Evolutionary conservation across 306 rosid genomes (phyloP).

Genomic region (Leucaena leucocephala): DNA sequence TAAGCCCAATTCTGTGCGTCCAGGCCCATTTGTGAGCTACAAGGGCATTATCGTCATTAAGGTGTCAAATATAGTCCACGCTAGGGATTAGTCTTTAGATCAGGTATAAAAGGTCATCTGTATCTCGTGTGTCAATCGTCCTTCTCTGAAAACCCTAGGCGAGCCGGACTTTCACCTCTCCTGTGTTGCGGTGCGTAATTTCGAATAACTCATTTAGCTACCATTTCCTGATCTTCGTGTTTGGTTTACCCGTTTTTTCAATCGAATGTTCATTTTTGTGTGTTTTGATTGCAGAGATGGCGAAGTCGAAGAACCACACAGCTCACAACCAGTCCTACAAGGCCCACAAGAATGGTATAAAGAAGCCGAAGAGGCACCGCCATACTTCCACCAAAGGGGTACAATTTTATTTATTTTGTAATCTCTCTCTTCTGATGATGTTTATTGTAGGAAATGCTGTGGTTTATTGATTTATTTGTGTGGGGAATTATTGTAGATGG

Average conservation of each 20-base stretch:
- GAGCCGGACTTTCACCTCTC: background rate
- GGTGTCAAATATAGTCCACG: too few relatives aligned
- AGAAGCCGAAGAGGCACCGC: constrained; percentile 30
- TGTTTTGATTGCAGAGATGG: constrained; percentile 65
- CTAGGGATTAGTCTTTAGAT: constrained; percentile 50
- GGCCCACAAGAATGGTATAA: constrained; percentile 45
- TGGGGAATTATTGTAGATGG: constrained; percentile 63
- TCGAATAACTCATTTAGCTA: background rate
- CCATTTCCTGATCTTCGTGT: background rate
- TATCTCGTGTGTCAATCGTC: background rate
- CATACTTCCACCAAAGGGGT: constrained; percentile 32
- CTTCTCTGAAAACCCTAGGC: constrained; percentile 46
- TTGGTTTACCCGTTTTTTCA: background rate
- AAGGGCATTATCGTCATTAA: constrained; percentile 41
- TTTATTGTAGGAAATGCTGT: background rate
- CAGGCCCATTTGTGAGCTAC: background rate
- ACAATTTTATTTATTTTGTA: background rate
- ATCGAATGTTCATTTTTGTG: background rate
- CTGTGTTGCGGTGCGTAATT: background rate
- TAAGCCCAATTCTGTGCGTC: background rate
- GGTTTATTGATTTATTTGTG: background rate
- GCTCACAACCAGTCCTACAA: constrained; percentile 98
- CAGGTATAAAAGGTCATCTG: constrained; percentile 26
- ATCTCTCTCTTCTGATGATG: background rate
- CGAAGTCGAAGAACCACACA: constrained; percentile 99